These are phyloP conservation scores for Uronychia setigera DNA, from an alignment of 73 alveolate species.

Conservation along the genomic window DNA sequence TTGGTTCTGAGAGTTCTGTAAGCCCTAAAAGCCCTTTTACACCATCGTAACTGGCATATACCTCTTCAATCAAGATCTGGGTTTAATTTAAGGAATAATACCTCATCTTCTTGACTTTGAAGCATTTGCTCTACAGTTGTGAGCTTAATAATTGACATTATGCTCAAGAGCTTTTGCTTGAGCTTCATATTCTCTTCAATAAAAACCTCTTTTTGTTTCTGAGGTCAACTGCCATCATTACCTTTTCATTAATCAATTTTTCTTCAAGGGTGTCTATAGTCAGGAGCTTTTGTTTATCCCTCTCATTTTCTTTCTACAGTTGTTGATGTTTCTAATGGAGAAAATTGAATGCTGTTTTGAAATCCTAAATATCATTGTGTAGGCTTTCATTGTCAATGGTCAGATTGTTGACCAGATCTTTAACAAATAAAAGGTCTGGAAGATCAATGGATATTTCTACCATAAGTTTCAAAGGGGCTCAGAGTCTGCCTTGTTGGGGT, in stretches of 20 bases:
- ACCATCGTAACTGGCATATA: background rate
- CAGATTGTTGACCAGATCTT: background rate
- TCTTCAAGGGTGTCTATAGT: background rate
- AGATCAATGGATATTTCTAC: background rate
- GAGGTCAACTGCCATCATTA: too few relatives aligned
- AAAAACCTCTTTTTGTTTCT: background rate
- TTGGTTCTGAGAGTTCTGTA: background rate
- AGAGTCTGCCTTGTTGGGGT: background rate
- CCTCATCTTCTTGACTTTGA: background rate
- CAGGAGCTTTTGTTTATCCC: background rate
- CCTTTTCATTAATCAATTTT: background rate
- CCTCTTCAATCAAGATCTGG: background rate
- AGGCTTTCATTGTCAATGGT: background rate
- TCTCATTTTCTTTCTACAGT: background rate
- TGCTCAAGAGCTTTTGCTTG: background rate
- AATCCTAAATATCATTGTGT: background rate
- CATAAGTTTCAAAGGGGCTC: background rate
- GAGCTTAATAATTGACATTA: background rate
- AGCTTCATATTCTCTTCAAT: background rate
- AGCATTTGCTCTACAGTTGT: background rate
- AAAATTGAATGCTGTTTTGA: background rate
- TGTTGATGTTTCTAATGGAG: background rate
- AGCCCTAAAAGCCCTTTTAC: background rate
- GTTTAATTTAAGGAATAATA: background rate
- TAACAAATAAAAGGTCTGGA: background rate